Evolutionary conservation across 2,329 filamentous ascomycete species (phyloP).

Genomic region (Leptographium wingfieldii): DNA sequence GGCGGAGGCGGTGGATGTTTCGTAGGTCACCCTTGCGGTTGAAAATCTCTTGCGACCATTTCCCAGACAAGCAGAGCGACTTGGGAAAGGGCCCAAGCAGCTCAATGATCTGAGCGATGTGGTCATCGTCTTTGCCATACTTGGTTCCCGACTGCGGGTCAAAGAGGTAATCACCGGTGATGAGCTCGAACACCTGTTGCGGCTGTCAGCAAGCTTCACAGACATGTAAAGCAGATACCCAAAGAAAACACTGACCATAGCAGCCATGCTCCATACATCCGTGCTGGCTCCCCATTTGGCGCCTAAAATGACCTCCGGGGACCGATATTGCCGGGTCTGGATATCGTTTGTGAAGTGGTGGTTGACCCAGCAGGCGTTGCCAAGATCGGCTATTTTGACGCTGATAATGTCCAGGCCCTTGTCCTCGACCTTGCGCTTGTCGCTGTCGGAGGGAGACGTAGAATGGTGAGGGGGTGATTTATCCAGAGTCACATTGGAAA

Average conservation of each 20-base stretch:
- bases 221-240: conserved; percentile 3
- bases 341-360: conserved; percentile 99
- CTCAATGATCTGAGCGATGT: conserved; percentile 98
- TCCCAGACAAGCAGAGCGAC: conserved; percentile 78
- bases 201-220: not conserved
- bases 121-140: conserved; percentile 98
- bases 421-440: conserved; percentile 47
- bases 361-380: conserved; percentile 96
- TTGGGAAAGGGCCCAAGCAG: conserved; percentile 88
- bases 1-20: conserved; percentile 90
- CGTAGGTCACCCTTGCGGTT: conserved; percentile 93
- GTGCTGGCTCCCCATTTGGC: conserved; percentile 99
- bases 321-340: conserved; percentile 92
- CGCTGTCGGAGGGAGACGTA: conserved; percentile 24
- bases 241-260: conserved; percentile 58
- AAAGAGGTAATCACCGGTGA: conserved; percentile 96
- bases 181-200: conserved; percentile 83
- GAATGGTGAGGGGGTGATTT: conserved; percentile 30
- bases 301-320: conserved; percentile 91
- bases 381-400: conserved; percentile 96
- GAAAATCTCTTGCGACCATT: conserved; percentile 98
- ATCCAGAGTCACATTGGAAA: conserved; percentile 88
- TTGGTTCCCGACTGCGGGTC: conserved; percentile 97
- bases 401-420: conserved; percentile 69
- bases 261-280: conserved; percentile 98